Evolutionary conservation across 495 filamentous ascomycete species (phyloP).

Genomic region (Penicillium waksmanii): DNA sequence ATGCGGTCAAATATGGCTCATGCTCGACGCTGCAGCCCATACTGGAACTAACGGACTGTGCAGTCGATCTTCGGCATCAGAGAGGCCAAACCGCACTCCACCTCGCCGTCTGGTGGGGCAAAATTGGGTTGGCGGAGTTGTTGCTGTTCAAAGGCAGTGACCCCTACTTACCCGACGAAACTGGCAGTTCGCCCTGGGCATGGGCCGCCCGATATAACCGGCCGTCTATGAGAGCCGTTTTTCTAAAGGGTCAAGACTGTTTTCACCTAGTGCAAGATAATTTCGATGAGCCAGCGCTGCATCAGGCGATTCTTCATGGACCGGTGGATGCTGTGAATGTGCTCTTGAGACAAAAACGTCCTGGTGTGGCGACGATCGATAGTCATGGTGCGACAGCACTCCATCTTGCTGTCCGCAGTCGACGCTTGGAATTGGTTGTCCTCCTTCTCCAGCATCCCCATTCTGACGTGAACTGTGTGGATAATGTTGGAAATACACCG

Average conservation of each 20-base stretch:
- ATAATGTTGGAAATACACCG: background rate
- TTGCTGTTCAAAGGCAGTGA: slow-evolving; percentile 12
- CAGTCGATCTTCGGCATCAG: slow-evolving; percentile 8
- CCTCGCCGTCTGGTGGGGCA: slow-evolving; percentile 12
- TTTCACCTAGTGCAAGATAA: background rate
- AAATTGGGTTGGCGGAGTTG: slow-evolving; percentile 16
- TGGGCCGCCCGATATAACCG: slow-evolving; percentile 1
- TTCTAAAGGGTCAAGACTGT: background rate
- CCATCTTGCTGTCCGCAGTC: background rate
- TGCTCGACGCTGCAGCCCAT: too few species aligned
- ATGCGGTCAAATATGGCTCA: slow-evolving; percentile 15
- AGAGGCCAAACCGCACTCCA: slow-evolving; percentile 13
- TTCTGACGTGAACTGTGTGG: background rate
- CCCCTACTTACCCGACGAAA: slow-evolving; percentile 10
- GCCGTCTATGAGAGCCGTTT: background rate
- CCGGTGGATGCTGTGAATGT: background rate
- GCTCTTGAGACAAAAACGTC: background rate
- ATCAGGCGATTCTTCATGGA: background rate
- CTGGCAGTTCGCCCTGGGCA: slow-evolving; percentile 13
- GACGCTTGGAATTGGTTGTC: background rate
- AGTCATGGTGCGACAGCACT: background rate
- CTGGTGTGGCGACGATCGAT: background rate
- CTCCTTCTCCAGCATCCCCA: background rate
- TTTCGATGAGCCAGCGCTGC: background rate
- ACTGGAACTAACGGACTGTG: slow-evolving; percentile 3